Evolutionary conservation across 2,329 filamentous ascomycete genomes (phyloP), one percentile per base, ranked within the genome.

Genomic region (Talaromyces sp.): DNA sequence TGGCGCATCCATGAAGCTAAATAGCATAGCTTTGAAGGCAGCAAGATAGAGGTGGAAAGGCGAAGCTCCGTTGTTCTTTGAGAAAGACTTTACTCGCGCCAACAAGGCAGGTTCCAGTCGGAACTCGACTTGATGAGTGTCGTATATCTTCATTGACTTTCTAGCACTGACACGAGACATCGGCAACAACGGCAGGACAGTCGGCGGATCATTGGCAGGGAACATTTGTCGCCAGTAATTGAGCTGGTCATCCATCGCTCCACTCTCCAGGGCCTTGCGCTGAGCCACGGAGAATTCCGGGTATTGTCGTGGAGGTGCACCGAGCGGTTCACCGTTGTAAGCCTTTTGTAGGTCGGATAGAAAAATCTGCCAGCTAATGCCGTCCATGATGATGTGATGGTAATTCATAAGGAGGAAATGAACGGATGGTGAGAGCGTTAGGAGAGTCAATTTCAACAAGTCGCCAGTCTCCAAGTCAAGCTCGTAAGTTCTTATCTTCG

Each of bases 321-420:
- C 37, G 84, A 68, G 5, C 81, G 62, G 2, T 77, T 31, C n/a
- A 5, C 58, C 44, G 21, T 39, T 25, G 28, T 52, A 54, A 40
- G 71, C 65, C 33, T 46, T 62, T 25, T 44, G 33, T 2, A 63
- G 31, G 21, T 63, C 62, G 23, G 21, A 4, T 11, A 63, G 33
- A 18, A 84, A 68, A 3, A 82, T 62, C 3, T 77, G 63, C 1
- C 74, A 72, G 48, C 79, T 79, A 37, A 76, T 58, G 1, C 77
- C 80, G 62, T 84, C 82, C 70, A 83, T 74, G 46, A 71, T 66
- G 33, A 84, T 82, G 65, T 83, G 81, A 61, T 83, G 81, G 50
- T 72, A 73, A 0, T 69, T 68, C 14, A 84, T 23, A 0, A 84
- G 21, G 5, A 83, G 65, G 61, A 69, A 76, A 64, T 81, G 75